Base-by-base conservation (phyloP, 129 eudicot species). In the Apium graveolens region DNA sequence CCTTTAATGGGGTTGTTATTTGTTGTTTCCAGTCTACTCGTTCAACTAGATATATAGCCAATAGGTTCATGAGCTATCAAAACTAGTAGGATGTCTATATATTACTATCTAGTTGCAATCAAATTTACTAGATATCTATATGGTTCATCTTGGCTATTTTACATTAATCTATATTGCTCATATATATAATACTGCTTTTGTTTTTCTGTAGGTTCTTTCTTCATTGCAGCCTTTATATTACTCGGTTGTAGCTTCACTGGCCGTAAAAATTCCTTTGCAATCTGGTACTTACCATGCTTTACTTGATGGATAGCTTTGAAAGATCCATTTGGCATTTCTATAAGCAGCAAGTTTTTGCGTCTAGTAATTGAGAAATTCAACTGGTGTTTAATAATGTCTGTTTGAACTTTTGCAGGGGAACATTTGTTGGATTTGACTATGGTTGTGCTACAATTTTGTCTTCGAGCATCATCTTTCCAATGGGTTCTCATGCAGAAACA, bases 341-440 rank as follows among this genome's bases (percentile, higher is more conserved):
- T 57, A 24, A 4, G 66, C 66, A 57, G 26, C 31, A 57, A 7
- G 66, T 21, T 21, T 55, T 24, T 55, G 62, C 62, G 3, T 17
- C 1, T 7, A 57, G 31, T n/a, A 9, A 24, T 55, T 6, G 8
- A 21, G 29, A 27, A 49, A 18, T 18, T 6, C 18, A 18, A 7
- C 5, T 12, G 11, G 20, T 70, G 7, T 18, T 17, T 37, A 21
- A 18, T 70, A 57, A 29, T 29, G 21, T 65, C 6, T 5, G 17
- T 38, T 18, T 34, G 26, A 46, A 42, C 26, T 76, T 18, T 39
- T 60, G 7, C 74, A 94, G 98, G 98, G 97, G 96, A 11, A 88
- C 96, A 18, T 84, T 91, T 82, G 90, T 94, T 74, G 98, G 97
- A 87, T 43, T 91, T 71, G 90, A 87, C 41, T 94, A 94, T 68